Evolutionary conservation across 768 basidiomycete species (phyloP), one percentile per base, ranked within the genome.

Genomic region (Termitomyces sp.): DNA sequence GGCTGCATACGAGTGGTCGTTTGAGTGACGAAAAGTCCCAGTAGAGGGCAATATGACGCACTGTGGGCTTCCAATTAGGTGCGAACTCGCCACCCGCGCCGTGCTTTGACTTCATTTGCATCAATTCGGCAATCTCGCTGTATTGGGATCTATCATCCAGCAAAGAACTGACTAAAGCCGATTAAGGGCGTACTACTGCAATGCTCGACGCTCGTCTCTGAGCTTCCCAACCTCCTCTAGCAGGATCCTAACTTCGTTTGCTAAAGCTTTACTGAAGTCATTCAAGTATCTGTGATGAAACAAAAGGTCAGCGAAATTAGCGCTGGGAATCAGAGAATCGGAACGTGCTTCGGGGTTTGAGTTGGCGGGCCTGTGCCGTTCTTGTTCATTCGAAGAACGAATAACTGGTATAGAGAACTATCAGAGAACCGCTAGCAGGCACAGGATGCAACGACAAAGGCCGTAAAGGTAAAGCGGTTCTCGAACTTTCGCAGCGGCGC

Each of bases 151-250:
- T n/a, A 40, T 40, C n/a, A 18, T n/a, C 37, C n/a, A n/a, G 39
- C 1, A n/a, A 22, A 4, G 12, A 43, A 43, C 12, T 4, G 42
- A 22, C 9, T 12, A 4, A 22, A 5, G 20, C 42, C 9, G 1
- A 22, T 13, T 20, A 22, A 22, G 7, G 42, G n/a, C 91, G 62
- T 65, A 92, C 91, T 82, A 85, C 76, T 92, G 89, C n/a, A 93
- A 73, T 27, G 81, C 81, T 33, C 89, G 77, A 55, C 86, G 79
- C 67, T 93, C 87, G 66, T 92, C 88, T 37, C 89, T 79, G 36
- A 94, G 76, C 66, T 89, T 87, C 39, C 90, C 89, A 24, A 93
- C 91, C 68, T 94, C 91, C n/a, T 77, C 81, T n/a, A 94, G 76
- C 22, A 94, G 78, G 69, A 88, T 84, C 39, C 90, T 82, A 9